Base-by-base conservation (phyloP, 768 basidiomycete species). In the Serendipita sp. region DNA sequence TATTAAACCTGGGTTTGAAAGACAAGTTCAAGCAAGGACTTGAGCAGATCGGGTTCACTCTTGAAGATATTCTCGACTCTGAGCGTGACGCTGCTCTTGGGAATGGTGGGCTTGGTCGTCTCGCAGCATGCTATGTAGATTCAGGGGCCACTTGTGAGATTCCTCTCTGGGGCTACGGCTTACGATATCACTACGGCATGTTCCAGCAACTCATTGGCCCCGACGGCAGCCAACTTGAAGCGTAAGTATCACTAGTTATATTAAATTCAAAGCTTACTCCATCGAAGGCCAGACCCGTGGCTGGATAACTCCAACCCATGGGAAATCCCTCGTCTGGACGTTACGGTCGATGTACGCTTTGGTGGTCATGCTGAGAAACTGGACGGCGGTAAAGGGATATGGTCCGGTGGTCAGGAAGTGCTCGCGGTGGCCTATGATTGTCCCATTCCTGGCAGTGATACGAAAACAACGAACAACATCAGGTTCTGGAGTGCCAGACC, bases 111-210 rank as follows among this genome's bases (percentile, higher is more conserved):
- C 81, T 97, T 6, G 95, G 96, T 0, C 88, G 95, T 34, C 82
- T 99, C 50, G 96, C 96, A 0, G 95, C 96, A 0, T 99, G 96
- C 76, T 99, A 97, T 72, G 83, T 96, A 62, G 94, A 97, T 71
- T 91, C 88, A n/a, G 83, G 85, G 27, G 86, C 94, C 2, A 88
- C 88, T 6, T 85, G 91, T 70, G 86, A 94, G 73, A 80, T 97
- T 3, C 95, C 95, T 0, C 81, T 91, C 27, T 97, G 93, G 92
- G 95, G 95, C 50, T 97, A 97, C 69, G 93, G 93, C 46, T 74
- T 96, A 65, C 77, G 93, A 48, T 95, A 92, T 80, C 85, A 90
- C 72, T 94, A 92, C 69, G 93, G 93, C 63, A 96, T 98, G 76
- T 98, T 99, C 82, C 87, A 93, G 75, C 84, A 88, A 74, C 81